Evolutionary conservation across 495 filamentous ascomycete species (phyloP), one percentile per base, ranked within the genome.

Genomic region (Penicillium cosmopolitanum): DNA sequence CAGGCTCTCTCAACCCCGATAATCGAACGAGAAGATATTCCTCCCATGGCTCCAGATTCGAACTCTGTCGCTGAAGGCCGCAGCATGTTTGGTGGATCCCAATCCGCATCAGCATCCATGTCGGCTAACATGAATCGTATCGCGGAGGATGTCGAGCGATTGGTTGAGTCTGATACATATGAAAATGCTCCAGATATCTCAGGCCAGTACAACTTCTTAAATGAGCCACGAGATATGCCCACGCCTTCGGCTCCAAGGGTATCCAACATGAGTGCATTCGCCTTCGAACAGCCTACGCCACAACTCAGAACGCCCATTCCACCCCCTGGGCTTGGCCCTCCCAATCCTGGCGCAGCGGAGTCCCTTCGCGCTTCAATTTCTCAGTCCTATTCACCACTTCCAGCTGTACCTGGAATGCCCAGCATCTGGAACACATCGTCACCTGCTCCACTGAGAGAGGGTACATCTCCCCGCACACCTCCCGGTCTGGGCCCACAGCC

Each of bases 61-160:
- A 71, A 67, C 31, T 64, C 73, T 36, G 64, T 66, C 18, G 63
- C 63, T 3, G 78, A 82, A 48, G 66, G 65, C 33, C 68, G 67
- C 43, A 77, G 75, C 58, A 63, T 72, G 35, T 76, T 75, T 56
- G 75, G 70, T 35, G 77, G 68, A 50, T 82, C 80, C 40, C 79
- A 81, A 55, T 77, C 78, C 5, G 76, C 77, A 34, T 77, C 78
- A 4, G 71, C 72, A 16, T 79, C 79, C 1, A 73, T 82, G 64
- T 77, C 76, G 15, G 76, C 75, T 23, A 78, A 77, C 48, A 84
- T 85, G 82, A 73, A 83, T 54, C 77, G 77, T 5, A 90, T 89
- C 73, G 87, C 89, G 13, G 86, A 91, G 51, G 76, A 68, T 25
- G 75, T 80, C 8, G 78, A 80, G 63, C 77, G 84, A 54, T 75